phyloP scores from a whole-genome alignment of 2,329 filamentous ascomycete genomes.

The Fusarium lyarnte region DNA sequence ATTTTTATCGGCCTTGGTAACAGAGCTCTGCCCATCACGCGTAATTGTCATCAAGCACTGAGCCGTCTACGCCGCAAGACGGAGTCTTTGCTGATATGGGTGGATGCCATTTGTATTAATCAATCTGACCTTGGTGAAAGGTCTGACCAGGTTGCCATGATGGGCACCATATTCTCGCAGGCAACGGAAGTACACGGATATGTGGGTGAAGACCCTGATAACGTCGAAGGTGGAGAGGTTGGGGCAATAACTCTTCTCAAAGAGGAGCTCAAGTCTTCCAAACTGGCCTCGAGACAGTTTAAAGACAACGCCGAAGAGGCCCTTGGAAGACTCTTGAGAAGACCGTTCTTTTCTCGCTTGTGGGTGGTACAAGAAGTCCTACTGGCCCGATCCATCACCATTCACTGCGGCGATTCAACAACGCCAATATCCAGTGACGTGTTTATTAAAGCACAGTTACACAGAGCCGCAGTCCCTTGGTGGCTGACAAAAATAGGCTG shows the following conservation, averaged over 20 bases:
- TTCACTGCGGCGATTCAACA: conserved; percentile 7
- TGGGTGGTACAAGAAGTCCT: conserved; percentile 27
- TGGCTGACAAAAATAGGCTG: conserved; percentile 9
- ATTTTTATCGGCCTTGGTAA: conserved; percentile 21
- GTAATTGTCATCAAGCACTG: conserved; percentile 16
- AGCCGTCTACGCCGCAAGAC: background rate
- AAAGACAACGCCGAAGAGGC: background rate
- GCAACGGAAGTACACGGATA: conserved; percentile 15
- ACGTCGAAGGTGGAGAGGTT: background rate
- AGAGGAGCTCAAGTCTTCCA: background rate
- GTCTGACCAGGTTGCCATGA: conserved; percentile 22
- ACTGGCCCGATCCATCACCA: conserved; percentile 1
- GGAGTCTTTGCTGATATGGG: conserved; percentile 8
- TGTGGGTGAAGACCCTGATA: conserved; percentile 8
- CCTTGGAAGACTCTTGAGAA: background rate
- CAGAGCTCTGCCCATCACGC: conserved; percentile 21
- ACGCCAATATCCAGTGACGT: background rate
- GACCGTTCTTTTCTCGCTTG: conserved; percentile 19
- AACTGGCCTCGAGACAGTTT: background rate
- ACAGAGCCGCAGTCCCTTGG: background rate
- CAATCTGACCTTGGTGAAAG: conserved; percentile 16
- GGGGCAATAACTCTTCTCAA: background rate
- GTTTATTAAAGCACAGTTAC: background rate
- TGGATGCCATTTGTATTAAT: conserved; percentile 26
- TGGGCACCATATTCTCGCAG: conserved; percentile 16